These are phyloP conservation scores for Immersiella caudata DNA, from an alignment of 495 filamentous ascomycete genomes.

Conservation along the genomic window DNA sequence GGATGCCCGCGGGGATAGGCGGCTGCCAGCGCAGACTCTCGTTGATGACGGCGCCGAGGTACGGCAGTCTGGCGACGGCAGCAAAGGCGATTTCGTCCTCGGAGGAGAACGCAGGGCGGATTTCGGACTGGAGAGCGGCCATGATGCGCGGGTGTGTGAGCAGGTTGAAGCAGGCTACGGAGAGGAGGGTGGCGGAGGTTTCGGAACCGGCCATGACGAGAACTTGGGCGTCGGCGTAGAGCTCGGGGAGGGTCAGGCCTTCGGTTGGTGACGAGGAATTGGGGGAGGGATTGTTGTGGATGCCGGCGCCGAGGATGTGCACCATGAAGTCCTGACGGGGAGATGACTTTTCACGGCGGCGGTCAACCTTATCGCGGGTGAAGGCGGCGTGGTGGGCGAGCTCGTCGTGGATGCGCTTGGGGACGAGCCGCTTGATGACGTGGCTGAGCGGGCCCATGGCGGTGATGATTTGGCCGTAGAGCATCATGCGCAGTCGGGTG, in stretches of 20 bases:
- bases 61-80: conserved; percentile 48
- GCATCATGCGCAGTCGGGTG: not conserved
- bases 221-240: conserved; percentile 29
- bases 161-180: conserved; percentile 51
- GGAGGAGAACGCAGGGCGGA: conserved; percentile 49
- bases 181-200: conserved; percentile 58
- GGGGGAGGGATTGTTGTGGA: not conserved
- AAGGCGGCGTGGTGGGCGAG: conserved; percentile 1
- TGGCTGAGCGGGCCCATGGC: conserved; percentile 28
- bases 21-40: conserved; percentile 61
- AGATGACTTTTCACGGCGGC: not conserved
- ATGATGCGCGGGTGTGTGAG: conserved; percentile 46
- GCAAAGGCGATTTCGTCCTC: conserved; percentile 53
- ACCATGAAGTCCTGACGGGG: conserved; percentile 48
- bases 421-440: conserved; percentile 17
- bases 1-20: conserved; percentile 47
- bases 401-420: conserved; percentile 3
- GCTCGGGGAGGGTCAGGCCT: conserved; percentile 25
- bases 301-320: conserved; percentile 29
- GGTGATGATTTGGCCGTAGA: conserved; percentile 28
- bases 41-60: conserved; percentile 59
- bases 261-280: not conserved
- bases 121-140: conserved; percentile 48
- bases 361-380: conserved; percentile 9
- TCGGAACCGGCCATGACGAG: conserved; percentile 50